A percentile compares a stretch with the other conserved stretches of the same genome.
phyloP scores from a whole-genome alignment of 495 filamentous ascomycete species.

The Xylaria palmicola region DNA sequence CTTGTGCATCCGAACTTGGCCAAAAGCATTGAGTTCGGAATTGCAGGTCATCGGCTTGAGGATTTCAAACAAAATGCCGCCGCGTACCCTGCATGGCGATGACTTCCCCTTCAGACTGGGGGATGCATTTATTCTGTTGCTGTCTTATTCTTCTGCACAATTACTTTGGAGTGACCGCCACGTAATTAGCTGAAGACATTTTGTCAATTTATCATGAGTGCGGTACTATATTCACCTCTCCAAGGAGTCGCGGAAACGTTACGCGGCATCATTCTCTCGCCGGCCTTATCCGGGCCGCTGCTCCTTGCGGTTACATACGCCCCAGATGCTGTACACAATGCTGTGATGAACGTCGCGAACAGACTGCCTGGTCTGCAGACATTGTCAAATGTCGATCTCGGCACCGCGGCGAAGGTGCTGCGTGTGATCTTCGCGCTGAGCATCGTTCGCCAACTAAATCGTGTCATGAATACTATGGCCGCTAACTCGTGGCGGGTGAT shows the following conservation, averaged over 20 bases:
- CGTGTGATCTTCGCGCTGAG: slow-evolving; percentile 41
- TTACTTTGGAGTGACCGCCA: too few relatives aligned
- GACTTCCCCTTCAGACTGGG: too few relatives aligned
- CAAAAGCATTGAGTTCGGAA: too few relatives aligned
- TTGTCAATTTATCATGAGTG: not conserved
- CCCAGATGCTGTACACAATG: not conserved
- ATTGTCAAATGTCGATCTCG: not conserved
- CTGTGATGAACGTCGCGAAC: not conserved
- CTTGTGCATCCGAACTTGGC: too few relatives aligned
- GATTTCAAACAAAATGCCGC: too few relatives aligned
- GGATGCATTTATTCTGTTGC: not conserved
- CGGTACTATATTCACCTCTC: slow-evolving; percentile 4
- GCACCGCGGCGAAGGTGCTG: slow-evolving; percentile 21
- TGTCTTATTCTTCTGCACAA: not conserved
- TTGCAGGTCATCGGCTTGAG: too few relatives aligned
- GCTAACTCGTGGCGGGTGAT: slow-evolving; percentile 35
- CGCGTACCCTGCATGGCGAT: too few relatives aligned
- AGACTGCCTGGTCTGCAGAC: not conserved
- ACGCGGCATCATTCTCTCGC: slow-evolving; percentile 6
- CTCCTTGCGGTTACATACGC: slow-evolving; percentile 7
- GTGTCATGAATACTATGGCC: slow-evolving; percentile 47
- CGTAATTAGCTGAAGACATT: not conserved
- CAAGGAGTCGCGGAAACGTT: not conserved
- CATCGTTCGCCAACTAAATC: slow-evolving; percentile 42
- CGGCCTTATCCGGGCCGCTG: slow-evolving; percentile 7